These are phyloP conservation scores for Lathyrus sativus DNA, from an alignment of 306 rosid species.

Conservation along the genomic window DNA sequence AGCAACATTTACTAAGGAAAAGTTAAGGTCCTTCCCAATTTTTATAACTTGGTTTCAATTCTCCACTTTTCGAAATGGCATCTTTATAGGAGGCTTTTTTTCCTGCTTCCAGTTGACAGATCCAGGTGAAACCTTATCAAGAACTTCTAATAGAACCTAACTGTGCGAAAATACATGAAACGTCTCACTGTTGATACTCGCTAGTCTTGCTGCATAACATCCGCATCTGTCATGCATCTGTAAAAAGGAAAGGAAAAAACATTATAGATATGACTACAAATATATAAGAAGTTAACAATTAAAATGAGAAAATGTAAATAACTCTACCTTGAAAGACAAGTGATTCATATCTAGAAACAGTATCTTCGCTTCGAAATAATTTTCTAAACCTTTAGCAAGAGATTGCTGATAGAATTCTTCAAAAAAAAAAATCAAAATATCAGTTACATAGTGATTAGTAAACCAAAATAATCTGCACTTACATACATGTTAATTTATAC, in stretches of 20 bases:
- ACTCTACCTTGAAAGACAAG: conserved; percentile 68
- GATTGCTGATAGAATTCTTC: conserved; percentile 74
- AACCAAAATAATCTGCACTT: neutral
- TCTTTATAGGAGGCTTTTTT: too few relatives aligned
- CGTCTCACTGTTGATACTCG: too few relatives aligned
- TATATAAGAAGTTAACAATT: neutral
- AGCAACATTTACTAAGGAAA: too few relatives aligned
- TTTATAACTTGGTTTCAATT: too few relatives aligned
- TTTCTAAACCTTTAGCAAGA: conserved; percentile 83
- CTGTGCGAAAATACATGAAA: too few relatives aligned
- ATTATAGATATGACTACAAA: conserved; percentile 31
- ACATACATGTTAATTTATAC: conserved; percentile 43
- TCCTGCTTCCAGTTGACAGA: too few relatives aligned
- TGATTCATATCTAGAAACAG: conserved; percentile 66
- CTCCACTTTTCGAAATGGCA: too few relatives aligned
- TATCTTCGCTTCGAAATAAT: conserved; percentile 68
- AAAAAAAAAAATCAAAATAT: conserved; percentile 27
- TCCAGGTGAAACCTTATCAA: too few relatives aligned
- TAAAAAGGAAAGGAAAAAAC: conserved; percentile 44
- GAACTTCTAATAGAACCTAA: too few relatives aligned
- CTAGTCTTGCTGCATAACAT: conserved; percentile 54
- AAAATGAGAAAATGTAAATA: conserved; percentile 22
- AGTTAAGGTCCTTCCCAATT: too few relatives aligned
- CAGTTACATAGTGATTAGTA: conserved; percentile 25
- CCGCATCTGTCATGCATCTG: conserved; percentile 85